Evolutionary conservation across 2,329 filamentous ascomycete species (phyloP).

Genomic region (Paradendryphiella salina): DNA sequence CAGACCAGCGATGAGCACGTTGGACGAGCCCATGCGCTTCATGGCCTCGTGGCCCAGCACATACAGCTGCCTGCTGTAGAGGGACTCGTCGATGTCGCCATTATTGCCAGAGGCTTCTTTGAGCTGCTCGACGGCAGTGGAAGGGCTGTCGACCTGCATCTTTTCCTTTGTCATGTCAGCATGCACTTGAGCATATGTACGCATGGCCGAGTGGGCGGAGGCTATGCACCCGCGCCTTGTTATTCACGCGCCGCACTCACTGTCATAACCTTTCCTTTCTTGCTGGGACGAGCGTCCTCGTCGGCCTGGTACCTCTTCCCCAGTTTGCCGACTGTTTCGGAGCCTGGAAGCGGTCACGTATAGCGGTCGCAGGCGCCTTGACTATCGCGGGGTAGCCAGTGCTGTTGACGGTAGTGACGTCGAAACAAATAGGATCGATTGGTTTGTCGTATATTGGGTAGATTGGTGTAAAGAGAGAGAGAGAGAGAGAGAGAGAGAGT

Average conservation of each 20-base stretch:
- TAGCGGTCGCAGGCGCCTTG: conserved; percentile 20
- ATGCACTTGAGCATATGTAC: conserved; percentile 1
- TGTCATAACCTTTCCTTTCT: conserved; percentile 50
- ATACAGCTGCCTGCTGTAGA: conserved; percentile 70
- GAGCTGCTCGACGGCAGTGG: conserved; percentile 62
- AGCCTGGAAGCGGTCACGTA: conserved; percentile 30
- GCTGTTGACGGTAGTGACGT: neutral
- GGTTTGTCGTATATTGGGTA: neutral
- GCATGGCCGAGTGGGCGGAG: neutral
- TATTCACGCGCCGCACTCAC: conserved; percentile 33
- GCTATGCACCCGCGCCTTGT: conserved; percentile 6
- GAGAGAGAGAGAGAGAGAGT: conserved; percentile 5
- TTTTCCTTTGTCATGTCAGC: conserved; percentile 52
- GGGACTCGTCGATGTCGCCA: conserved; percentile 68
- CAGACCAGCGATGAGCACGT: conserved; percentile 87
- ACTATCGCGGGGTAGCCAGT: conserved; percentile 21
- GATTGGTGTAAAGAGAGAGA: conserved; percentile 1
- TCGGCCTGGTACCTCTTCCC: conserved; percentile 48
- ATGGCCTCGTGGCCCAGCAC: conserved; percentile 81
- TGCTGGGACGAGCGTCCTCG: conserved; percentile 47
- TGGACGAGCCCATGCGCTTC: conserved; percentile 98
- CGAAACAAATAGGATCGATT: conserved; percentile 9
- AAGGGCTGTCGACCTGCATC: conserved; percentile 65
- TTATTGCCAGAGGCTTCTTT: conserved; percentile 53
- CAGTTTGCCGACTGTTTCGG: conserved; percentile 46